Evolutionary conservation across 169 alveolate genomes (phyloP).

Genomic region (Plasmodium blacklocki): DNA sequence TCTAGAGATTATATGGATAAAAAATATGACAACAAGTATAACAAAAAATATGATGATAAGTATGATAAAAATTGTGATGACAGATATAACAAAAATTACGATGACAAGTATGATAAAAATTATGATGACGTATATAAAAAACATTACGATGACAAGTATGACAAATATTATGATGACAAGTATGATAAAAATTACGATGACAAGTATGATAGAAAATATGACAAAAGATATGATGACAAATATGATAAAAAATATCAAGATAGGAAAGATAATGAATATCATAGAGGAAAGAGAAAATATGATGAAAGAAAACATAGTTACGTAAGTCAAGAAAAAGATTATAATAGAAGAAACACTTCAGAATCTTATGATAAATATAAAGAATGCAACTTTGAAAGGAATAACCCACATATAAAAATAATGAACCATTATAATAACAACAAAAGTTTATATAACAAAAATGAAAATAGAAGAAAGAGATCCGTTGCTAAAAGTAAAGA

Average conservation of each 20-base stretch:
- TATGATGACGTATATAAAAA: neutral
- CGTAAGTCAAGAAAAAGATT: slow-evolving; percentile 14
- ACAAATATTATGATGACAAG: slow-evolving; percentile 8
- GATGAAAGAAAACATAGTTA: slow-evolving; percentile 31
- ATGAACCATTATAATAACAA: slow-evolving; percentile 1
- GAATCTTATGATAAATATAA: slow-evolving; percentile 28
- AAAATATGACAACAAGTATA: neutral
- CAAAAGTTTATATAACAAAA: neutral
- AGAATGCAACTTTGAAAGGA: neutral
- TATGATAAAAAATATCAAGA: neutral
- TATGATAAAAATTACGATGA: slow-evolving; percentile 2
- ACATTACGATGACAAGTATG: neutral
- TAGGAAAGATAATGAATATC: slow-evolving; percentile 14
- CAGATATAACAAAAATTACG: neutral
- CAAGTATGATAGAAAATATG: neutral
- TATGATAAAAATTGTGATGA: neutral
- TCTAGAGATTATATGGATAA: slow-evolving; percentile 1
- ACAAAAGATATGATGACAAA: neutral
- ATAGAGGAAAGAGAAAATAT: slow-evolving; percentile 27
- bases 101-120: slow-evolving; percentile 1
- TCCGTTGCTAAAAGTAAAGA: neutral
- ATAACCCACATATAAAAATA: neutral
- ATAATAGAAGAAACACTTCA: slow-evolving; percentile 5
- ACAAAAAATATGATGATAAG: neutral
- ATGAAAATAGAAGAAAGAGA: slow-evolving; percentile 3